Conservation (phyloP, 1,139 yeast species). For the Magnusiomyces ingens region DNA sequence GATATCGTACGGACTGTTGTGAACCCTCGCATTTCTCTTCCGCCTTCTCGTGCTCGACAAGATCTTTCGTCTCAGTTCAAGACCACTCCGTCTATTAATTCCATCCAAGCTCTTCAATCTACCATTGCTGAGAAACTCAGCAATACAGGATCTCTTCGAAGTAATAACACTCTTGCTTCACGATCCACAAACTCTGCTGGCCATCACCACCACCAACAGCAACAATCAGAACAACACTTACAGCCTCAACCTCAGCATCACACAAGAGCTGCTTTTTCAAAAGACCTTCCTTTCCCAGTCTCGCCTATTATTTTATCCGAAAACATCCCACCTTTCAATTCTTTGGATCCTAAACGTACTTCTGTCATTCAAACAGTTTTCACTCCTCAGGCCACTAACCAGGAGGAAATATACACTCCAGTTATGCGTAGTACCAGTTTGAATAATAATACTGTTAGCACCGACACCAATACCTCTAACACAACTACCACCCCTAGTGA, state of each 20-base stretch:
- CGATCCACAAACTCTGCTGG: neutral
- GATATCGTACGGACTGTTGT: neutral
- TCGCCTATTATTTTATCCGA: slow-evolving; percentile 5
- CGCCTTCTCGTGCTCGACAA: slow-evolving; percentile 1
- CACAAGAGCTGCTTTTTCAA: neutral
- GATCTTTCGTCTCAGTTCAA: neutral
- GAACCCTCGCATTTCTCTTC: slow-evolving; percentile 5
- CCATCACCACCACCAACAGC: neutral
- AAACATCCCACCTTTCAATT: slow-evolving; percentile 3
- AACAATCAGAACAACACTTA: neutral
- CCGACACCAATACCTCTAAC: neutral
- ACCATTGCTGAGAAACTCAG: slow-evolving; percentile 17
- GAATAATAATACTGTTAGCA: neutral
- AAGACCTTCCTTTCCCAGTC: slow-evolving; percentile 3
- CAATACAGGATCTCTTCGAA: neutral
- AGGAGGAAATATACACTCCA: neutral
- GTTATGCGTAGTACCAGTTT: neutral
- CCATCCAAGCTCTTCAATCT: slow-evolving; percentile 15
- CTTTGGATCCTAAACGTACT: neutral
- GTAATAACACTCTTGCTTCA: neutral
- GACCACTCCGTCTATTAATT: slow-evolving; percentile 10
- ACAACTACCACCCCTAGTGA: neutral
- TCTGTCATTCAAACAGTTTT: neutral
- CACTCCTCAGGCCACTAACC: slow-evolving; percentile 2
- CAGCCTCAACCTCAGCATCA: neutral